These are phyloP conservation scores for Suillus subalutaceus DNA, from an alignment of 768 basidiomycete genomes.

Conservation along the genomic window DNA sequence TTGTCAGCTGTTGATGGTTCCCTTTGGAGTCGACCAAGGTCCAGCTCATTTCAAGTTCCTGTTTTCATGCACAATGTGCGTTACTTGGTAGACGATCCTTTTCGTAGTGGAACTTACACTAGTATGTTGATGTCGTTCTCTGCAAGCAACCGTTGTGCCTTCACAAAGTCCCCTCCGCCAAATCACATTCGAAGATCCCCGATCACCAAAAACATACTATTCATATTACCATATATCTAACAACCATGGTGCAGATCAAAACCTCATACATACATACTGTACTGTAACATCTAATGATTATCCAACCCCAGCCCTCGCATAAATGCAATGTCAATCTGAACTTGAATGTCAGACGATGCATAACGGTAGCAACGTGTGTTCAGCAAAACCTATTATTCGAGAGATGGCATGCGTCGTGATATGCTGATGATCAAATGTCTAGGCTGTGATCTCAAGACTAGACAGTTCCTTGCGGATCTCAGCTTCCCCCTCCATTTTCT, in stretches of 20 bases:
- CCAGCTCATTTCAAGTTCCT: background rate
- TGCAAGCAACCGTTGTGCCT: background rate
- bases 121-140: too few relatives aligned
- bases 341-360: background rate
- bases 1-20: too few relatives aligned
- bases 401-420: background rate
- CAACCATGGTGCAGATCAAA: conserved; percentile 1
- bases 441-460: conserved; percentile 31
- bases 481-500: conserved; percentile 93
- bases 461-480: conserved; percentile 84
- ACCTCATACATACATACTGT: conserved; percentile 5
- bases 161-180: too few relatives aligned
- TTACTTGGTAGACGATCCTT: background rate
- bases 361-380: conserved; percentile 7
- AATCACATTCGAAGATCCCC: background rate
- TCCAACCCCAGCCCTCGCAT: conserved; percentile 1
- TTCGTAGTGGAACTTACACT: too few relatives aligned
- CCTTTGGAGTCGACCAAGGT: background rate
- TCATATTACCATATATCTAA: conserved; percentile 20
- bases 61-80: background rate
- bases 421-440: conserved; percentile 3
- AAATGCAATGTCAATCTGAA: conserved; percentile 1
- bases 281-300: conserved; percentile 7
- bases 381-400: conserved; percentile 1
- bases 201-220: conserved; percentile 13